Base-by-base conservation (phyloP, 495 filamentous ascomycete species). In the Astrothelium subdiscretum region DNA sequence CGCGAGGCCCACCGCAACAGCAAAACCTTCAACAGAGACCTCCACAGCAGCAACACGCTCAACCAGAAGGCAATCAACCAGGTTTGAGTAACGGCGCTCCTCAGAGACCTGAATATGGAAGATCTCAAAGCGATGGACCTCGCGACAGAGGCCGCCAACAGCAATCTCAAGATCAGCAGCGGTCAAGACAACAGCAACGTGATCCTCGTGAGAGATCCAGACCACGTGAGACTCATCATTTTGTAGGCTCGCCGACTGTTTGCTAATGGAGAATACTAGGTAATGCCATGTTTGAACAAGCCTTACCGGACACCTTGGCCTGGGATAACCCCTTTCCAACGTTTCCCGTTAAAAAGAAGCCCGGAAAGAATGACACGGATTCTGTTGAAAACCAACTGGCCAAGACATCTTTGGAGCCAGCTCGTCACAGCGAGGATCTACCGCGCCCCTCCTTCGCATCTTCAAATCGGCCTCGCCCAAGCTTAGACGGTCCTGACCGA, bases 321-420 rank as follows among this genome's bases (percentile, higher is more conserved):
- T 63, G 60, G 27, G 70, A 73, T 61, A 73, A 70, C 38, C 67
- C 69, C 3, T 73, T 73, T 54, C 69, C 69, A 0, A 59, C 62
- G 0, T 73, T 73, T 62, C 67, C 67, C 2, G 63, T 18, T 2
- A 61, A 48, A 31, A 69, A 67, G 52, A 63, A 63, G 18, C 52
- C 63, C 13, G 38, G n/a, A 8, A 59, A 58, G 38, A 35, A 52
- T 2, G n/a, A 52, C n/a, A 35, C 58, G 15, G 60, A 67, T 32
- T 22, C 62, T 8, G 48, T n/a, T 31, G 22, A 26, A 24, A 62
- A 43, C 29, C 40, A n/a, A 0, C 64, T 64, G 65, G 72, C 67
- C 32, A 48, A 29, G 12, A 31, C 60, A 2, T 65, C 65, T 40
- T 20, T 54, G 15, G 5, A 54, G 15, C 48, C 48, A 11, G 24